These are phyloP conservation scores for Aspergillus calidoustus DNA, from an alignment of 2,329 filamentous ascomycete genomes.

Conservation along the genomic window DNA sequence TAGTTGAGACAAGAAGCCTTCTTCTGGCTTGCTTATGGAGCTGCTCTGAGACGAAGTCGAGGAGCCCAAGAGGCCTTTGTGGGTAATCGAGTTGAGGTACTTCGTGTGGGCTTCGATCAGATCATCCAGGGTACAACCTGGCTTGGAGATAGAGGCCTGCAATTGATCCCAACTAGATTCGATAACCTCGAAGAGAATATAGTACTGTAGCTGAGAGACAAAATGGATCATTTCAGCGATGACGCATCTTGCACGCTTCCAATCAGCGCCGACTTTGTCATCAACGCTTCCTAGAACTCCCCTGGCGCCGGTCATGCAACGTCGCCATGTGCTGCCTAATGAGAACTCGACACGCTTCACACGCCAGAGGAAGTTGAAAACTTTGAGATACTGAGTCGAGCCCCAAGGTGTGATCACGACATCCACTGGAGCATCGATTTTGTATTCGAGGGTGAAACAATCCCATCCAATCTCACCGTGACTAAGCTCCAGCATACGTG, in stretches of 20 bases:
- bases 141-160: conserved; percentile 78
- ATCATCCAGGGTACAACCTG: conserved; percentile 90
- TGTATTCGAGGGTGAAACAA: conserved; percentile 98
- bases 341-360: conserved; percentile 98
- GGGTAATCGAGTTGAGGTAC: conserved; percentile 92
- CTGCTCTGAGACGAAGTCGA: conserved; percentile 41
- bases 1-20: conserved; percentile 86
- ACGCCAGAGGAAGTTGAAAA: conserved; percentile 99
- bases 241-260: conserved; percentile 86
- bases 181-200: conserved; percentile 98
- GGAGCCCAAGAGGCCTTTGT: conserved; percentile 90
- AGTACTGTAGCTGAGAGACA: conserved; percentile 95
- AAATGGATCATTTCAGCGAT: conserved; percentile 99
- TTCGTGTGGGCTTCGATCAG: conserved; percentile 88
- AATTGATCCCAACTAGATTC: conserved; percentile 94
- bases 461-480: conserved; percentile 99
- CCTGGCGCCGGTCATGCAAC: conserved; percentile 91
- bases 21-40: conserved; percentile 59
- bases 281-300: conserved; percentile 84
- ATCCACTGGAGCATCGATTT: conserved; percentile 94
- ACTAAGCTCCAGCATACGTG: conserved; percentile 95
- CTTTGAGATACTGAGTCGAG: conserved; percentile 94
- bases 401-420: conserved; percentile 97
- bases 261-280: conserved; percentile 74
- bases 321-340: conserved; percentile 86